phyloP scores from a whole-genome alignment of 352 stramenopile genomes.

The Hyaloperonospora brassicae region DNA sequence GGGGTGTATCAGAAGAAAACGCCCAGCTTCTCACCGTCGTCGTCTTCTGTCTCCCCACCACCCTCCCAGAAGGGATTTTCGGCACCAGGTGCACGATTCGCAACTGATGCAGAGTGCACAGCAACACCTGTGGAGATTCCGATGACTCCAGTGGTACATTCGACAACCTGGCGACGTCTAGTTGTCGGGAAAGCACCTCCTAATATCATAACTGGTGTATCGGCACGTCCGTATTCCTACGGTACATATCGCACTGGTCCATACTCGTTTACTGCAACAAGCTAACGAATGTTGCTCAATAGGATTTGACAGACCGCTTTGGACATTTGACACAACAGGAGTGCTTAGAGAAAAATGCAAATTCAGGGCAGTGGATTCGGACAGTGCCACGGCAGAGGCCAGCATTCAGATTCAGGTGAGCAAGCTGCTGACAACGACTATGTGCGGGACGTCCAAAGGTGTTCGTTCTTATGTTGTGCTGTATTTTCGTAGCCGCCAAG shows the following conservation, averaged over 20 bases:
- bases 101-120: constrained; percentile 7
- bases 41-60: constrained; percentile 9
- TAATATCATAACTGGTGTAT: constrained; percentile 26
- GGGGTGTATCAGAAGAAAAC: constrained; percentile 12
- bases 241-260: constrained; percentile 11
- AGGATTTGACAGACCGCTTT: constrained; percentile 34
- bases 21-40: constrained; percentile 3
- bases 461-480: constrained; percentile 1
- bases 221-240: constrained; percentile 16
- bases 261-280: background rate
- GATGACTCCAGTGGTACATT: constrained; percentile 26
- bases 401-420: constrained; percentile 19
- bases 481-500: constrained; percentile 9
- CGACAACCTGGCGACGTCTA: constrained; percentile 31
- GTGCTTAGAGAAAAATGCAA: constrained; percentile 27
- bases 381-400: constrained; percentile 15
- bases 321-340: constrained; percentile 31
- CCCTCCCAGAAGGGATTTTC: constrained; percentile 20
- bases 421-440: background rate
- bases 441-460: background rate
- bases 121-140: constrained; percentile 5
- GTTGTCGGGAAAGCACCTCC: constrained; percentile 25
- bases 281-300: constrained; percentile 1
- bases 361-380: constrained; percentile 15
- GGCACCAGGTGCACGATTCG: constrained; percentile 6